Conservation (phyloP, 306 rosid species). For the Prinsepia uniflora region DNA sequence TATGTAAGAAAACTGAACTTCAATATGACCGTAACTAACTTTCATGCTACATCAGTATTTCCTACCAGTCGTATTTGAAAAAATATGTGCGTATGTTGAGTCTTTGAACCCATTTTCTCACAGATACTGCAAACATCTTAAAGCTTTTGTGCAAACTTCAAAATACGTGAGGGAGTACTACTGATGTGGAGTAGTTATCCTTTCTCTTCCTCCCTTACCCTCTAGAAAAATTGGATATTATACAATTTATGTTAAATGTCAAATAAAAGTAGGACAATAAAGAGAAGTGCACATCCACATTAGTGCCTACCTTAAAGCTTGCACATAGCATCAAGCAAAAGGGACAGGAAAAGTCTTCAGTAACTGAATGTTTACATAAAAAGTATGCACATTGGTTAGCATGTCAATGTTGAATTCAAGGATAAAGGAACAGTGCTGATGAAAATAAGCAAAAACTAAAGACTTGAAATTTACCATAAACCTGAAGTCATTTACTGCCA, state of each 20-base stretch:
- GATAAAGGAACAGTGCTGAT: not conserved
- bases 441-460: not conserved
- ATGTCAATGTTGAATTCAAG: slow-evolving; percentile 5
- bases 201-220: not conserved
- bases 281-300: slow-evolving; percentile 14
- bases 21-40: not conserved
- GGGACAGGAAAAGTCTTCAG: slow-evolving; percentile 88
- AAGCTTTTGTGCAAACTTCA: not conserved
- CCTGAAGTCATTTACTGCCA: not conserved
- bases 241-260: slow-evolving; percentile 1
- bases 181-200: not conserved
- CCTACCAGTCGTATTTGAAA: not conserved
- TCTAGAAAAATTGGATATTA: slow-evolving; percentile 17
- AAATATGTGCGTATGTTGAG: not conserved
- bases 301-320: slow-evolving; percentile 70
- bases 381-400: slow-evolving; percentile 2
- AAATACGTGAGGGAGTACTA: not conserved
- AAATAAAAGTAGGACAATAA: not conserved
- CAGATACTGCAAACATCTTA: not conserved
- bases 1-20: not conserved
- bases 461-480: not conserved
- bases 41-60: not conserved
- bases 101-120: not conserved
- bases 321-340: slow-evolving; percentile 92
- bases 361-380: slow-evolving; percentile 48